phyloP scores from a whole-genome alignment of 2,329 filamentous ascomycete genomes.

The Xylaria polymorpha region DNA sequence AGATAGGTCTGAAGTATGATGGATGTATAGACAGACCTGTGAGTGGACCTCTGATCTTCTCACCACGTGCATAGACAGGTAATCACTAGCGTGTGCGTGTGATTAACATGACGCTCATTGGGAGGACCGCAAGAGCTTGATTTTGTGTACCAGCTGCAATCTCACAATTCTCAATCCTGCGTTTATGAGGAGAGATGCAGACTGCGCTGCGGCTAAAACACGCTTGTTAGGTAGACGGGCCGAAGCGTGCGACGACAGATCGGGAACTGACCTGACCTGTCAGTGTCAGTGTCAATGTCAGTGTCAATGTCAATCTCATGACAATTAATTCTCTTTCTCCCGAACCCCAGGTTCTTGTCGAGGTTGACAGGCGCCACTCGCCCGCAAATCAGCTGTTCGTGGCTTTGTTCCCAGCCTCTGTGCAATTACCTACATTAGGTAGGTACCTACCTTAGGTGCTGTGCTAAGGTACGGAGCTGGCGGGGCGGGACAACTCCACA shows the following conservation, averaged over 20 bases:
- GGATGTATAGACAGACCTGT: neutral
- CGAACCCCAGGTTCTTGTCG: neutral
- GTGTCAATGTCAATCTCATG: neutral
- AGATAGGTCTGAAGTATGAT: neutral
- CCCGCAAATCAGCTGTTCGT: neutral
- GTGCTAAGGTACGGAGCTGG: neutral
- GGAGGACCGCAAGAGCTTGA: neutral
- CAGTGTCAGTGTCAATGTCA: neutral
- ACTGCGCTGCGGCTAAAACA: constrained; percentile 17
- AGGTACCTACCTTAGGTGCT: too few relatives aligned
- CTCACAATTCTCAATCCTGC: neutral
- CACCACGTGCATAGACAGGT: neutral
- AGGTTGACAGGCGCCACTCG: neutral
- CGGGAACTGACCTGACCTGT: neutral
- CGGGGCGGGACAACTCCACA: neutral
- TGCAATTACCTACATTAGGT: neutral
- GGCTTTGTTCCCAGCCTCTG: neutral
- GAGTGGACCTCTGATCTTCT: neutral
- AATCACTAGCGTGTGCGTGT: neutral
- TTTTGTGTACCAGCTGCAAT: neutral
- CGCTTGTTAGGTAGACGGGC: constrained; percentile 29
- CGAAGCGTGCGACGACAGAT: constrained; percentile 27
- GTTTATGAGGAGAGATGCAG: neutral
- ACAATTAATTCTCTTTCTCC: neutral
- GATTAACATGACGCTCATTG: neutral